Evolutionary conservation across 805 yeast species (phyloP).

Genomic region (Wickerhamiella parazyma): DNA sequence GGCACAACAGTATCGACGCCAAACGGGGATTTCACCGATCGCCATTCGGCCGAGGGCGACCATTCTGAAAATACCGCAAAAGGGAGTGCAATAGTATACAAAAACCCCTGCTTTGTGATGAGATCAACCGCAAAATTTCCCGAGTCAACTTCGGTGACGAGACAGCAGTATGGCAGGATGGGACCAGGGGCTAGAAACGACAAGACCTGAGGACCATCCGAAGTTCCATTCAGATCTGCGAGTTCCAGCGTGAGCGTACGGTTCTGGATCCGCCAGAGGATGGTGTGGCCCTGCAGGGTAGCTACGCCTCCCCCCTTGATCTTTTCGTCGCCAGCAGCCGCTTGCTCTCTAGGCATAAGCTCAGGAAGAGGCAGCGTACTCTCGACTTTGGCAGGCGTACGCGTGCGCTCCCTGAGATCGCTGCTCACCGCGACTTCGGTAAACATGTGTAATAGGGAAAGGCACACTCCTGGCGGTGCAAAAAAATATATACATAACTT

Average conservation of each 20-base stretch:
- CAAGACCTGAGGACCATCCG: conserved; percentile 7
- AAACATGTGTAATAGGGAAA: conserved; percentile 5
- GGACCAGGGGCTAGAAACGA: conserved; percentile 6
- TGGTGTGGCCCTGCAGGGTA: conserved; percentile 4
- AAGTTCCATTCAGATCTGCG: conserved; percentile 25
- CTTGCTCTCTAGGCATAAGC: conserved; percentile 1
- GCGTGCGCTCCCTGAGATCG: conserved; percentile 8
- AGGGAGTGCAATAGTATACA: conserved; percentile 37
- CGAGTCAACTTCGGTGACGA: conserved; percentile 16
- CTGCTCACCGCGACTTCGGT: conserved; percentile 10
- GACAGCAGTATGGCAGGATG: neutral
- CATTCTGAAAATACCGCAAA: conserved; percentile 32
- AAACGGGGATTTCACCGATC: conserved; percentile 54
- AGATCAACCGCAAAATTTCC: conserved; percentile 37
- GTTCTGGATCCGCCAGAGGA: conserved; percentile 8
- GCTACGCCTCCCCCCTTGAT: conserved; percentile 2
- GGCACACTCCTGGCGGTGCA: too few species aligned
- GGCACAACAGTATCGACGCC: conserved; percentile 47
- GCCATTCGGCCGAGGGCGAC: conserved; percentile 33
- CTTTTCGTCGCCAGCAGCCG: neutral
- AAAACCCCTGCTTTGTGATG: conserved; percentile 37
- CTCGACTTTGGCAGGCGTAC: conserved; percentile 7
- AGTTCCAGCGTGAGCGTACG: conserved; percentile 21
- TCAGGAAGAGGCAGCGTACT: conserved; percentile 8
- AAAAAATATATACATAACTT: too few species aligned